These are phyloP conservation scores for Triglochin maritima DNA, from an alignment of 106 monocot species.

Conservation along the genomic window DNA sequence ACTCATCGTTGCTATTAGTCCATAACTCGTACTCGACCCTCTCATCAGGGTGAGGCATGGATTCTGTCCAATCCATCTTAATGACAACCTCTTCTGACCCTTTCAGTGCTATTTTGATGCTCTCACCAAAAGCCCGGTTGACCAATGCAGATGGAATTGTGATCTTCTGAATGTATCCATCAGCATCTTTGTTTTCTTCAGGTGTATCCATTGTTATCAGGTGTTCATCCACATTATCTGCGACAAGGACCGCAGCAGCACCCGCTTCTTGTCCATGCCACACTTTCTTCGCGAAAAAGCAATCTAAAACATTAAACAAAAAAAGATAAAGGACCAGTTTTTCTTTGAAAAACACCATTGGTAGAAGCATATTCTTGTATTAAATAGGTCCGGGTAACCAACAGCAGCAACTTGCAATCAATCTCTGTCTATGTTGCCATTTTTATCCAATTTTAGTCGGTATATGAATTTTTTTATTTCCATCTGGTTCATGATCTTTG, in stretches of 20 bases:
- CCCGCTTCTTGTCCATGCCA: conserved; percentile 20
- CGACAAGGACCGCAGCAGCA: conserved; percentile 17
- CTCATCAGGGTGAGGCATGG: conserved; percentile 27
- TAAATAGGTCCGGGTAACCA: not conserved
- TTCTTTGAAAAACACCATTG: not conserved
- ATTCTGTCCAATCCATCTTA: conserved; percentile 27
- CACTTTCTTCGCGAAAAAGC: conserved; percentile 23
- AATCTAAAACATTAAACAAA: conserved; percentile 3
- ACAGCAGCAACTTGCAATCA: not conserved
- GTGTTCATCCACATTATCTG: conserved; percentile 18
- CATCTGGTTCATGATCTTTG: no score
- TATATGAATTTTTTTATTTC: no score
- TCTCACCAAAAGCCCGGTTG: conserved; percentile 5
- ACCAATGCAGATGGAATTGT: conserved; percentile 20
- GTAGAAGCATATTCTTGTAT: not conserved
- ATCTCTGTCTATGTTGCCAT: no score
- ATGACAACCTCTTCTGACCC: conserved; percentile 9
- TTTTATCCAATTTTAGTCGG: no score
- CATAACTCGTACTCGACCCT: conserved; percentile 27
- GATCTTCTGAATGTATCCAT: conserved; percentile 11
- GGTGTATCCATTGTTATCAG: conserved; percentile 28
- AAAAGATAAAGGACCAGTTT: not conserved
- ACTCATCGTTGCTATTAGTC: conserved; percentile 32
- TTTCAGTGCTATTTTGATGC: conserved; percentile 12
- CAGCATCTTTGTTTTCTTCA: conserved; percentile 2